A percentile compares a stretch with the other conserved stretches of the same genome.
Conservation (phyloP, 164 flowering plant genomes). For the Macadamia tetraphylla region DNA sequence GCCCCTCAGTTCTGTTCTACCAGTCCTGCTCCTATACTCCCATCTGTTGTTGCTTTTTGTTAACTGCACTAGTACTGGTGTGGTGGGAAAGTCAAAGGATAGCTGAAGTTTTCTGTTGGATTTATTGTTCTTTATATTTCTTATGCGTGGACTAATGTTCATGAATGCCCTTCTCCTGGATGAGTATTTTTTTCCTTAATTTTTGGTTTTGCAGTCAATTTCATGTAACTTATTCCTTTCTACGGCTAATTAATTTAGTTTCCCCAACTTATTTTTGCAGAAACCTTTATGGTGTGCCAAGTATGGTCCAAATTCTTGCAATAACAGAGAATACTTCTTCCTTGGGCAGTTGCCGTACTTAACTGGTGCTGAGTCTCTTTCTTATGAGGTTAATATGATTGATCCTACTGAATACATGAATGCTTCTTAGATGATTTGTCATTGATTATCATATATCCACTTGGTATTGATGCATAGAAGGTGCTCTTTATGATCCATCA, state of each 20-base stretch:
- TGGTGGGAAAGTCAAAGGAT: not conserved
- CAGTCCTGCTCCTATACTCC: too few relatives aligned
- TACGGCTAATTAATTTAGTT: conserved; percentile 2
- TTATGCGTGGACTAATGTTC: not conserved
- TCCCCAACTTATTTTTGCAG: conserved; percentile 33
- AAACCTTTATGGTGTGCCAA: conserved; percentile 83
- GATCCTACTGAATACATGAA: not conserved
- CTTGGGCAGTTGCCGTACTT: conserved; percentile 93
- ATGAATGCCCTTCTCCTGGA: not conserved
- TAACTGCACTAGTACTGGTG: not conserved
- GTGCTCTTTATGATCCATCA: not conserved
- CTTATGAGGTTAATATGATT: conserved; percentile 55
- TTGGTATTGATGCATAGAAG: not conserved
- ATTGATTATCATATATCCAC: not conserved
- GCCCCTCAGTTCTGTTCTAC: too few relatives aligned
- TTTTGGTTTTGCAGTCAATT: not conserved
- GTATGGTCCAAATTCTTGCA: conserved; percentile 38
- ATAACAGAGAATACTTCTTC: conserved; percentile 63
- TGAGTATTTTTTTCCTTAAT: not conserved
- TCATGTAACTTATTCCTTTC: not conserved
- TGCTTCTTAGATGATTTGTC: not conserved
- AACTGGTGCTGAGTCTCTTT: conserved; percentile 44
- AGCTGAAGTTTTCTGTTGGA: not conserved
- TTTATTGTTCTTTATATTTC: not conserved
- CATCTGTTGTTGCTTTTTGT: conserved; percentile 1